These are phyloP conservation scores for Nasturtium officinale DNA, from an alignment of 345 rosid species.

Conservation along the genomic window DNA sequence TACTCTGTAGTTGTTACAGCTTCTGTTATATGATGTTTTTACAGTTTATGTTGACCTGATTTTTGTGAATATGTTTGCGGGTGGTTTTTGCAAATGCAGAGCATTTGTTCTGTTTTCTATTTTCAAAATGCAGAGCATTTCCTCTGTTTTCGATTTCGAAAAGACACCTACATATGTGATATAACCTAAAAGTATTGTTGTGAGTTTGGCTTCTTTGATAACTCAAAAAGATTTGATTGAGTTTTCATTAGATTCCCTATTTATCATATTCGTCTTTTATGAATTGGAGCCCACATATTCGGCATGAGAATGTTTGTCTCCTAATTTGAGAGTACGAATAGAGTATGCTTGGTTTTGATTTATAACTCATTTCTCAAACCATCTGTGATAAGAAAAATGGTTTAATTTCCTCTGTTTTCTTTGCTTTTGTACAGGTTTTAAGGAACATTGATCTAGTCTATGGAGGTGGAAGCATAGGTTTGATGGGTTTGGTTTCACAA, in stretches of 20 bases:
- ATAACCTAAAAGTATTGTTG: background rate
- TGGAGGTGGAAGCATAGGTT: conserved; percentile 99
- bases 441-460: conserved; percentile 98
- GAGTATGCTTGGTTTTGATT: conserved; percentile 3
- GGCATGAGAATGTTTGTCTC: conserved; percentile 33
- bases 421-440: conserved; percentile 62
- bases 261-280: conserved; percentile 16
- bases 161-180: background rate
- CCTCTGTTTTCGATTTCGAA: background rate
- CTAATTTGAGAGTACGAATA: background rate
- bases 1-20: background rate
- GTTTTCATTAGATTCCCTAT: background rate
- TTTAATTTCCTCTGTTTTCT: background rate
- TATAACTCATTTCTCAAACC: background rate
- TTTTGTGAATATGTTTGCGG: conserved; percentile 39
- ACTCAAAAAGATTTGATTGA: background rate
- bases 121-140: conserved; percentile 1
- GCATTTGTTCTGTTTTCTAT: background rate
- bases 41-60: conserved; percentile 31
- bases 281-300: conserved; percentile 29
- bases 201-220: conserved; percentile 5
- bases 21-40: background rate
- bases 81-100: background rate
- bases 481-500: conserved; percentile 98
- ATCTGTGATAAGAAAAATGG: background rate